Conservation (phyloP, 495 filamentous ascomycete species). For the Gamarada debralockiae region DNA sequence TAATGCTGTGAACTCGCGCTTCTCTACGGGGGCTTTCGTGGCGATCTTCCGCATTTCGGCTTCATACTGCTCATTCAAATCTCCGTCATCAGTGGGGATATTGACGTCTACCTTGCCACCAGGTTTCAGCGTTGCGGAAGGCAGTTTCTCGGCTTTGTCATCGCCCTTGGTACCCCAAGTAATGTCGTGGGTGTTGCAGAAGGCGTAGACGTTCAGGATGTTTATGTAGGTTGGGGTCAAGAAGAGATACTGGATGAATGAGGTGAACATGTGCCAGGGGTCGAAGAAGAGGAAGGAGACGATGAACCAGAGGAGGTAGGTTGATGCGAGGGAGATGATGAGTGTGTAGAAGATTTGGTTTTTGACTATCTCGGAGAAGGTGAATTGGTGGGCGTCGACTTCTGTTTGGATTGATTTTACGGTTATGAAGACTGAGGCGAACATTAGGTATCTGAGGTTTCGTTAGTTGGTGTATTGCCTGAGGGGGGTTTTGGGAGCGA, state of each 20-base stretch:
- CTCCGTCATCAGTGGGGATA: slow-evolving; percentile 75
- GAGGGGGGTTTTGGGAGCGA: background rate
- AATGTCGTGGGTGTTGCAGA: slow-evolving; percentile 97
- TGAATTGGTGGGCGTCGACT: slow-evolving; percentile 55
- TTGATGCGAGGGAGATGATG: slow-evolving; percentile 85
- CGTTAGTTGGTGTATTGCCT: slow-evolving; percentile 7
- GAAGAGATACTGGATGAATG: slow-evolving; percentile 92
- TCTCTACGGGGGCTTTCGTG: slow-evolving; percentile 61
- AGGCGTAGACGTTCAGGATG: slow-evolving; percentile 95
- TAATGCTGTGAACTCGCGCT: slow-evolving; percentile 51
- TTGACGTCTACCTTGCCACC: slow-evolving; percentile 93
- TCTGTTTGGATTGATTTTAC: slow-evolving; percentile 76
- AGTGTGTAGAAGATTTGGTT: slow-evolving; percentile 91
- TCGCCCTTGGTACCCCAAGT: slow-evolving; percentile 97
- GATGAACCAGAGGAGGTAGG: slow-evolving; percentile 91
- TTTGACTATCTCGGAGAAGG: slow-evolving; percentile 66
- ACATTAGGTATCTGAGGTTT: slow-evolving; percentile 71
- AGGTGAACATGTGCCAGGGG: slow-evolving; percentile 98
- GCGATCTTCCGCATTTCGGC: slow-evolving; percentile 73
- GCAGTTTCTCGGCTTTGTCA: slow-evolving; percentile 81
- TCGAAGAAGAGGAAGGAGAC: slow-evolving; percentile 95
- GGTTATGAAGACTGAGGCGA: slow-evolving; percentile 93
- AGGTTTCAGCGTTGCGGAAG: slow-evolving; percentile 75
- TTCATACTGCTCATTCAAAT: slow-evolving; percentile 92
- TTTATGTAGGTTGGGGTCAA: slow-evolving; percentile 95